Base-by-base conservation (phyloP, 768 basidiomycete genomes). In the Tricholoma terreum region DNA sequence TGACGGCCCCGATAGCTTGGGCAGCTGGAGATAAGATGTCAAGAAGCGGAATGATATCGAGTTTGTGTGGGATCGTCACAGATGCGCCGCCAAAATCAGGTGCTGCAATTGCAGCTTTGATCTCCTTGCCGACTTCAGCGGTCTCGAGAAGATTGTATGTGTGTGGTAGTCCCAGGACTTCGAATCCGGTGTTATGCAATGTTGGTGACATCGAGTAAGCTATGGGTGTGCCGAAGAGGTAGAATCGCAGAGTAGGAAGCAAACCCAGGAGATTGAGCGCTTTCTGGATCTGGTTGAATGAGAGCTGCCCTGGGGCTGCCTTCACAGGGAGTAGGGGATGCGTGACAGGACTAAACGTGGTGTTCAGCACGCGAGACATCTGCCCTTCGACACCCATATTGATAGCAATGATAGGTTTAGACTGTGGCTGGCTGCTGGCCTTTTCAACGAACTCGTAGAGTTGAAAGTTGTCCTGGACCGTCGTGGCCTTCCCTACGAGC, bases 41-140 rank as follows among this genome's bases (percentile, higher is more conserved):
- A 51, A 99, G 82, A 5, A 90, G 76, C 1, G 89, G 84, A 49
- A 98, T 92, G 61, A 98, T 79, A 58, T 92, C 90, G 36, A 96
- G 77, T 73, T 99, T 99, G 79, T 88, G 87, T 1, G 97, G 97
- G 61, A 98, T 98, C 17, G 97, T 99, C 24, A 98, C 94, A 4
- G 91, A 93, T 14, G 94, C 97, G 0, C 97, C 97, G 7, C 97
- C 96, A 68, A 98, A 98, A 46, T 86, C 83, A 1, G 84, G 80
- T 3, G 81, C 75, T 1, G 76, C 71, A 17, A 98, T 77, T 2
- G 85, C 78, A 2, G 79, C 72, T 67, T 82, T 82, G 65, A 96
- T 78, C 61, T 83, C 80, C 12, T 86, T 81, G 38, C 84, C 82
- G 5, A 95, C 81, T 6, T 77, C 69, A 5, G 76, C 67, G 0